These are phyloP conservation scores for Trebouxia sp. DNA, from an alignment of 139 green algal species.

Conservation along the genomic window DNA sequence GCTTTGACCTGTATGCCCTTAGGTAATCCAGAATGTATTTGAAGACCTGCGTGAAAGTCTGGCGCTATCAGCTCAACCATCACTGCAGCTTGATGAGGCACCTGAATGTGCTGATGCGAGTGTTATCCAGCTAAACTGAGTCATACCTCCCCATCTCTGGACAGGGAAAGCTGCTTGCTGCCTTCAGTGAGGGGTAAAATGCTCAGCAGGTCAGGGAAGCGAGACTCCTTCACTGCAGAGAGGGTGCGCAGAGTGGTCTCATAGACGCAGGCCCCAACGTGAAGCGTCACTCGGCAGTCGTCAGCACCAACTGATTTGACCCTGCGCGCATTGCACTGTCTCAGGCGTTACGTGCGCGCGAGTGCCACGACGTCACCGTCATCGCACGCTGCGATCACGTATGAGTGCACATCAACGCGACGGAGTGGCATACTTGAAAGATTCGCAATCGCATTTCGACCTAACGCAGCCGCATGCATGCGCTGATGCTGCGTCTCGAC, in stretches of 20 bases:
- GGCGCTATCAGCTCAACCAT: no score
- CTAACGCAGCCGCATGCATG: no score
- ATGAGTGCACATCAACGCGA: no score
- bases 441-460: no score
- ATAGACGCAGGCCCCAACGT: background rate
- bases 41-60: slow-evolving; percentile 9
- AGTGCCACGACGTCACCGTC: no score
- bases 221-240: background rate
- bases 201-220: background rate
- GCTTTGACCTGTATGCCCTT: background rate
- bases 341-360: background rate
- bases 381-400: no score
- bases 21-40: background rate
- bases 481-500: no score
- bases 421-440: no score
- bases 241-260: background rate
- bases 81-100: no score
- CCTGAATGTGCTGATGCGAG: no score
- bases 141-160: background rate
- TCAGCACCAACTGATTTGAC: background rate
- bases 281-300: background rate
- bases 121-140: no score
- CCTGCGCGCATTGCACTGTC: background rate
- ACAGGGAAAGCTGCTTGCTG: background rate
- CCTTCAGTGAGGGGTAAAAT: background rate